A percentile compares a stretch with the other conserved stretches of the same genome.
These are phyloP conservation scores for Aspergillus vadensis DNA, from an alignment of 2,329 filamentous ascomycete species.

Conservation along the genomic window DNA sequence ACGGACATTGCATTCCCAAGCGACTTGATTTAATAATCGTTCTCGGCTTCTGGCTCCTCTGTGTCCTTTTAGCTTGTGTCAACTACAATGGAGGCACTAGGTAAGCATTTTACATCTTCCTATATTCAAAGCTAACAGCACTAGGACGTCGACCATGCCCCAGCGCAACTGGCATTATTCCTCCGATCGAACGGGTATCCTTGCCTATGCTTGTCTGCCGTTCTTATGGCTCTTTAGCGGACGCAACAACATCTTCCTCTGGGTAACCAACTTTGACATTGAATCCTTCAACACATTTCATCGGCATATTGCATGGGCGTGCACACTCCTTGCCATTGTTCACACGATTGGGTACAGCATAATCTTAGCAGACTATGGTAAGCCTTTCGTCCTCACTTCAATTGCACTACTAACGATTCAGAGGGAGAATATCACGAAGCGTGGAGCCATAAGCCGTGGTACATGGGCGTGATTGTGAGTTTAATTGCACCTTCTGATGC, in stretches of 20 bases:
- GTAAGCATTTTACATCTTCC: not conserved
- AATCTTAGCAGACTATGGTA: conserved; percentile 15
- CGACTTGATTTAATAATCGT: conserved; percentile 15
- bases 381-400: not conserved
- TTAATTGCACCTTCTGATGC: too few species aligned
- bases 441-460: conserved; percentile 6
- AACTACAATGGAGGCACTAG: conserved; percentile 15
- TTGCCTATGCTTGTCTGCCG: conserved; percentile 63
- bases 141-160: conserved; percentile 1
- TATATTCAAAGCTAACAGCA: not conserved
- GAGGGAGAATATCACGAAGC: not conserved
- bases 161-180: conserved; percentile 51
- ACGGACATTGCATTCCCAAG: conserved; percentile 15
- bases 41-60: conserved; percentile 14
- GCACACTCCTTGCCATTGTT: conserved; percentile 60
- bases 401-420: not conserved
- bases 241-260: conserved; percentile 65
- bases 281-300: conserved; percentile 66
- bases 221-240: conserved; percentile 65
- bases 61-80: conserved; percentile 16
- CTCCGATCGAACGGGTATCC: conserved; percentile 62
- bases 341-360: conserved; percentile 62
- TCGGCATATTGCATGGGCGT: conserved; percentile 62
- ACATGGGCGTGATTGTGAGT: conserved; percentile 29
- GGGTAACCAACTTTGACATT: conserved; percentile 66